Percentiles rank a stretch among this genome's conserved stretches.
phyloP scores from a whole-genome alignment of 129 eudicot species.

The Chrysanthemum lavandulifolium region DNA sequence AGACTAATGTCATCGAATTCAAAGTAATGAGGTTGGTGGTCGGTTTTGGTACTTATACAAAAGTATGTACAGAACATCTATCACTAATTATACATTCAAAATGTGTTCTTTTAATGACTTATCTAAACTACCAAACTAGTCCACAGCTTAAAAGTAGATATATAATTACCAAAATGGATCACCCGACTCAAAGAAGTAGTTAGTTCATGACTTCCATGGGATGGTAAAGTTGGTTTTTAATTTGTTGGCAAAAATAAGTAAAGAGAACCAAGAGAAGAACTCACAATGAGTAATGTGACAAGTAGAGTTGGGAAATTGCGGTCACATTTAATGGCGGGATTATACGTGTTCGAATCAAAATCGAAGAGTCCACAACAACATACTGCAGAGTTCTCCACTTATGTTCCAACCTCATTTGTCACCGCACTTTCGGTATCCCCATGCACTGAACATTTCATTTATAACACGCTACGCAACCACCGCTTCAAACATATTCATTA shows the following conservation, averaged over 20 bases:
- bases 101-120: not conserved
- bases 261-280: not conserved
- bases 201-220: too few relatives aligned
- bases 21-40: too few relatives aligned
- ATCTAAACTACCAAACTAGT: not conserved
- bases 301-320: slow-evolving; percentile 38
- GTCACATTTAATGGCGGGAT: slow-evolving; percentile 66
- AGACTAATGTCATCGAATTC: too few relatives aligned
- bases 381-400: slow-evolving; percentile 77
- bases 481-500: not conserved
- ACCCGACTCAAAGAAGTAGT: too few relatives aligned
- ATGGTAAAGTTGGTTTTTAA: too few relatives aligned
- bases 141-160: too few relatives aligned
- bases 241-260: not conserved
- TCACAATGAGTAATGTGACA: slow-evolving; percentile 73
- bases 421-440: slow-evolving; percentile 30
- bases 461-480: slow-evolving; percentile 46
- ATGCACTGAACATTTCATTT: slow-evolving; percentile 41
- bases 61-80: too few relatives aligned
- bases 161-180: too few relatives aligned
- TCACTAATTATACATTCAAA: not conserved
- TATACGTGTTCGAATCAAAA: slow-evolving; percentile 18
- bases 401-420: slow-evolving; percentile 40
- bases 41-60: too few relatives aligned
- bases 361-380: slow-evolving; percentile 37